Evolutionary conservation across 371 early-diverging fungal genomes (phyloP), one percentile per base, ranked within the genome.

Genomic region (Paraphysoderma sedebokerense): DNA sequence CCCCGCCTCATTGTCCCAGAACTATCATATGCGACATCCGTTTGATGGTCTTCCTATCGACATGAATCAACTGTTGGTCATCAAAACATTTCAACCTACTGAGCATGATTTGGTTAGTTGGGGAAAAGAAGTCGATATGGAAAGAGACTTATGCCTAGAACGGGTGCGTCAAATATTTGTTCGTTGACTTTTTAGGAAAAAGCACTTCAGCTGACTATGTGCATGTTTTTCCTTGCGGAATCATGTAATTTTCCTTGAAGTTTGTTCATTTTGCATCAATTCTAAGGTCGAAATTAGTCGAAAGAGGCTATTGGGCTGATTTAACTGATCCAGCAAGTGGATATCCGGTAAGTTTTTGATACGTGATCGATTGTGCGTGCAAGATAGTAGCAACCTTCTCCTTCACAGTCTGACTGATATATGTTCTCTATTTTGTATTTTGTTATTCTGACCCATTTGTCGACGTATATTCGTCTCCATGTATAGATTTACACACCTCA

Each of bases 251-350:
- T 19, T 19, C 36, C 37, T 17, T 44, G 1, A 57, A 82, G 78
- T 85, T 86, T 59, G 63, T 82, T 39, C 52, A 66, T n/a, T 87
- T 80, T 77, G 85, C 77, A 4, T 65, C 65, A 24, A 53, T 48
- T 11, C 52, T 85, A 1, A 71, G 73, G 17, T 49, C 63, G 7
- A 58, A 66, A 2, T 57, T 89, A 12, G 63, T 58, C 30, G 53
- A 57, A 5, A 51, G 58, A 22, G 85, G 84, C 12, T 72, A 77
- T 69, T 92, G 87, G 87, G 82, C 82, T 0, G 92, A 92, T 65
- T 60, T 85, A 34, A 86, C 86, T 31, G 91, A 91, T 58, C 92
- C 92, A n/a, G 83, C 87, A 27, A 85, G 87, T 7, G 92, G 92
- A 2, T 82, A 74, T 62, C 85, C 92, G 1, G 74, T 82, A 65